These are phyloP conservation scores for Blastocystis sp. DNA, from an alignment of 352 stramenopile species.

Conservation along the genomic window DNA sequence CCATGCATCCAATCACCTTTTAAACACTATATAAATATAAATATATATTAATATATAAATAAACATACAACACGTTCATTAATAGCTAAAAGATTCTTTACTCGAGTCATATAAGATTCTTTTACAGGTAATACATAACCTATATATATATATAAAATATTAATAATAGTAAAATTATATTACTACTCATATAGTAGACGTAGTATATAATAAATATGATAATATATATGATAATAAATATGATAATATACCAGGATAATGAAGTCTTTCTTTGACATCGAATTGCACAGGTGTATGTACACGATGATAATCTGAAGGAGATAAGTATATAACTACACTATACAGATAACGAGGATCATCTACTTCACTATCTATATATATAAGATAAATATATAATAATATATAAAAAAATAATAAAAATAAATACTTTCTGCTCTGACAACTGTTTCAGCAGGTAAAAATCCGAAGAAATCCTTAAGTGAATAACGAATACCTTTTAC, in stretches of 20 bases:
- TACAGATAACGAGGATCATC: conserved; percentile 9
- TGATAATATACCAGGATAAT: conserved; percentile 19
- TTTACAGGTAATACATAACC: conserved; percentile 19
- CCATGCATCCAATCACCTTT: conserved; percentile 1
- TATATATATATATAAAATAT: no score
- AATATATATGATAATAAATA: no score
- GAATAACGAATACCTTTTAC: conserved; percentile 26
- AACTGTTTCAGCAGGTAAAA: no score
- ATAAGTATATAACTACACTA: conserved; percentile 23
- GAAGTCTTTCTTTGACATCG: not conserved
- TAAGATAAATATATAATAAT: no score
- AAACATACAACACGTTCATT: conserved; percentile 29
- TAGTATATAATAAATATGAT: no score
- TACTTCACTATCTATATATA: no score
- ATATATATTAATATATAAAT: no score
- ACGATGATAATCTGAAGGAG: conserved; percentile 28
- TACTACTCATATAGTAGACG: no score
- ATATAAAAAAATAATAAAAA: conserved; percentile 1
- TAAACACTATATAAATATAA: no score
- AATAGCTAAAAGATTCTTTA: conserved; percentile 29
- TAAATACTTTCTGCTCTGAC: conserved; percentile 1
- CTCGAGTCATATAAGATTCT: conserved; percentile 6
- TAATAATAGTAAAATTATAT: no score
- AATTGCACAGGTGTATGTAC: not conserved
- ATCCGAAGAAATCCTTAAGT: conserved; percentile 15